Base-by-base conservation (phyloP, 2,329 filamentous ascomycete genomes). In the Penicillium oxalicum region DNA sequence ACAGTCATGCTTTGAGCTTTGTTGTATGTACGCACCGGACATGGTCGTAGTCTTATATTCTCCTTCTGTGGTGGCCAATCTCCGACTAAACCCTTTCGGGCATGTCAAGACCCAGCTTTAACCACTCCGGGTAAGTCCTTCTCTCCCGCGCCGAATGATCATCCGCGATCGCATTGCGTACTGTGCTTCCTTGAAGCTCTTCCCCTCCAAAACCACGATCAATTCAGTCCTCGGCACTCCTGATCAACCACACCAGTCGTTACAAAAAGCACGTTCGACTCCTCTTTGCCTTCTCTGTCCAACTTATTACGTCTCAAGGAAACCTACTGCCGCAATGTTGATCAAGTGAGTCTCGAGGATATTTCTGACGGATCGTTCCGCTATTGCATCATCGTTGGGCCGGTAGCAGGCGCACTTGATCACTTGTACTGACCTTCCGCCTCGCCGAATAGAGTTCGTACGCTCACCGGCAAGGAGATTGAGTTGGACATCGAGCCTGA, bases 381-480 rank as follows among this genome's bases (percentile, higher is more conserved):
- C 39, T 38, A 49, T 56, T 56, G 49, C 53, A 55, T 59, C 55
- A 58, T 59, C 49, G 48, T 34, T 32, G 40, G 25, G 40, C 47
- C 44, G 36, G 41, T 27, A 44, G 18, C 36, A 36, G 41, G 47
- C 49, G 40, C 28, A 50, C 33, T 44, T 37, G 37, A 58, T 50
- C 35, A 49, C 40, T 49, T 48, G 49, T 47, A 44, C 51, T 55
- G 37, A 55, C 44, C 37, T 42, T 40, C 47, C 28, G 25, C 29
- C 29, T 44, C 45, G 4, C 11, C 11, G 11, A 37, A 38, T 61
- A 98, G 91, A 79, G 91, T 98, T 69, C 87, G 93, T 68, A 98
- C 93, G 55, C 84, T 98, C 57, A 97, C 93, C 56, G 93, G 93
- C 67, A 97, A 97, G 78, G 90, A 98, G 76, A 97, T 97, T 70